phyloP scores from a whole-genome alignment of 257 asterid genomes.

The Knoxia roxburghii region DNA sequence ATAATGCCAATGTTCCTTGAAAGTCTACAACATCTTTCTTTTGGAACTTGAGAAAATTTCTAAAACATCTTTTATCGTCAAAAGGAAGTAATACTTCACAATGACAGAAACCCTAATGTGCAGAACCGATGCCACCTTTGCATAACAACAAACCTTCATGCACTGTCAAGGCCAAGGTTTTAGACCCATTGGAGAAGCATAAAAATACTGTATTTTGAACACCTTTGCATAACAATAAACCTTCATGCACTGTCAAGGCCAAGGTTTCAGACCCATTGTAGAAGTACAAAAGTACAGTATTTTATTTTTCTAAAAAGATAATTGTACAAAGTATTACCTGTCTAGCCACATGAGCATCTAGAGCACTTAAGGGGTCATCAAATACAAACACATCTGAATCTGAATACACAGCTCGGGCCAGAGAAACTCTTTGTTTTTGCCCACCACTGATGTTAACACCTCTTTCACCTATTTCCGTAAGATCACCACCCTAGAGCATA shows the following conservation, averaged over 20 bases:
- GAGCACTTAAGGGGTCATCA: conserved; percentile 98
- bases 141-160: neutral
- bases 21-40: too few relatives aligned
- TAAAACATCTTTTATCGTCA: too few relatives aligned
- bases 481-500: conserved; percentile 76
- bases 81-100: neutral
- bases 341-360: conserved; percentile 96
- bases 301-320: neutral
- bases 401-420: conserved; percentile 98
- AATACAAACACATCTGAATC: conserved; percentile 85
- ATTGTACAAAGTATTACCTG: conserved; percentile 48
- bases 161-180: neutral
- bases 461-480: conserved; percentile 98
- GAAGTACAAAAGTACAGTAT: neutral
- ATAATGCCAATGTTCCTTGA: too few relatives aligned
- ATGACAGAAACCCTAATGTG: neutral
- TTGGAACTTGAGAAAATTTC: too few relatives aligned
- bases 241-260: neutral
- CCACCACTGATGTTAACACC: conserved; percentile 99
- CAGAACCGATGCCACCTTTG: neutral
- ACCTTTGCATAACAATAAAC: neutral
- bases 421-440: conserved; percentile 96
- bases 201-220: too few relatives aligned
- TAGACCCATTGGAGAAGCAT: too few relatives aligned
- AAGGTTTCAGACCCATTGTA: neutral